Evolutionary conservation across 345 rosid species (phyloP), one percentile per base, ranked within the genome.

Genomic region (Cardamine resedifolia): DNA sequence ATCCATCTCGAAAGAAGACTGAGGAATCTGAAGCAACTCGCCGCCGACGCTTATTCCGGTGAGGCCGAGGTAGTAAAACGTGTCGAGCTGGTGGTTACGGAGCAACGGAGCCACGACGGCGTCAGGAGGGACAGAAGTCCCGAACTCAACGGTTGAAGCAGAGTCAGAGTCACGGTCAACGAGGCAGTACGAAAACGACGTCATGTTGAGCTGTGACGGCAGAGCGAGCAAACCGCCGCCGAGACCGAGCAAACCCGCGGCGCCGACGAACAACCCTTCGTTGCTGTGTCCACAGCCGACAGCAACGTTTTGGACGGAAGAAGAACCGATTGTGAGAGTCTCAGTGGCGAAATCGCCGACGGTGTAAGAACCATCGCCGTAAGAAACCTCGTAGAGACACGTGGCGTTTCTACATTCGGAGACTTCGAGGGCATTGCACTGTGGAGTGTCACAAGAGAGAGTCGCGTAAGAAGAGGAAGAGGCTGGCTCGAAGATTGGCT

Each of bases 131-230:
- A 87, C 70, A 18, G 78, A 31, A 0, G 67, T 36, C 2, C 75
- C 71, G 70, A 89, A 89, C 57, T 86, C 94, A 24, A 91, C 88
- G 36, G 88, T 90, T 5, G 98, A 94, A 24, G 81, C 81, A 5
- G 90, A 77, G 75, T 86, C 92, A 2, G 98, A 85, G 80, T 89
- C 92, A n/a, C 97, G 97, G 76, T 94, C 95, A 15, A 90, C 95
- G 38, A 94, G 90, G 64, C 97, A 94, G 56, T 89, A 91, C 0
- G 97, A 89, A 57, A 89, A 89, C 57, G 87, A 36, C 45, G 87
- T 64, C 2, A 88, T 82, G 41, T 88, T 84, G 14, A 90, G 75
- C 87, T 91, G 97, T 3, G 96, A 88, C 1, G 96, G 86, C 2
- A 94, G 80, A 50, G 97, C 88, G 0, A 94, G 84, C 34, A 81